Percentiles rank a stretch among this genome's conserved stretches.
Conservation (phyloP, 306 rosid species). For the Canavalia ensiformis region DNA sequence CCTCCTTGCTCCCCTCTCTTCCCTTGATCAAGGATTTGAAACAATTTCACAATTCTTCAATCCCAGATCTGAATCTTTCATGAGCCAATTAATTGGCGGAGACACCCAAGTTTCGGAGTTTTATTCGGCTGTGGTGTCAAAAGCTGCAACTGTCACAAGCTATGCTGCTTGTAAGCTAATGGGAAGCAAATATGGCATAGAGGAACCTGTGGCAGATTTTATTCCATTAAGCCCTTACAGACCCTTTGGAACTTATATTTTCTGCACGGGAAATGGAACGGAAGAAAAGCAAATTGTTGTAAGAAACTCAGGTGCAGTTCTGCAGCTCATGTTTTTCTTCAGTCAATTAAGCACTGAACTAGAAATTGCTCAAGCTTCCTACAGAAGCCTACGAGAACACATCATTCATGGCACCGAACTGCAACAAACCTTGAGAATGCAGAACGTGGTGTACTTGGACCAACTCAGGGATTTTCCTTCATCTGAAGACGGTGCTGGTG, state of each 20-base stretch:
- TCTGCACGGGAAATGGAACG: conserved; percentile 60
- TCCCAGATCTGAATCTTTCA: conserved; percentile 21
- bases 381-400: conserved; percentile 59
- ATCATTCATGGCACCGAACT: conserved; percentile 43
- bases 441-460: conserved; percentile 45
- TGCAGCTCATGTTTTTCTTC: conserved; percentile 71
- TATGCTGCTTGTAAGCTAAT: conserved; percentile 65
- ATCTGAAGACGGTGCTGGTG: conserved; percentile 36
- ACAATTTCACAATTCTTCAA: conserved; percentile 51
- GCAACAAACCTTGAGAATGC: conserved; percentile 32
- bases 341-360: conserved; percentile 49
- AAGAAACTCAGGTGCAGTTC: conserved; percentile 68
- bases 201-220: conserved; percentile 60
- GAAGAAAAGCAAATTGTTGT: conserved; percentile 54
- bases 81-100: neutral
- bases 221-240: conserved; percentile 74
- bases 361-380: conserved; percentile 42
- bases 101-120: conserved; percentile 1
- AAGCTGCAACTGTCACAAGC: conserved; percentile 64
- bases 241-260: conserved; percentile 80
- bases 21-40: conserved; percentile 41
- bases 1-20: conserved; percentile 67
- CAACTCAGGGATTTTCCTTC: conserved; percentile 52
- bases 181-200: conserved; percentile 60
- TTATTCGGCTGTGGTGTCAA: conserved; percentile 56